Evolutionary conservation across 768 basidiomycete species (phyloP), one percentile per base, ranked within the genome.

Genomic region (Thelephora ganbajun): DNA sequence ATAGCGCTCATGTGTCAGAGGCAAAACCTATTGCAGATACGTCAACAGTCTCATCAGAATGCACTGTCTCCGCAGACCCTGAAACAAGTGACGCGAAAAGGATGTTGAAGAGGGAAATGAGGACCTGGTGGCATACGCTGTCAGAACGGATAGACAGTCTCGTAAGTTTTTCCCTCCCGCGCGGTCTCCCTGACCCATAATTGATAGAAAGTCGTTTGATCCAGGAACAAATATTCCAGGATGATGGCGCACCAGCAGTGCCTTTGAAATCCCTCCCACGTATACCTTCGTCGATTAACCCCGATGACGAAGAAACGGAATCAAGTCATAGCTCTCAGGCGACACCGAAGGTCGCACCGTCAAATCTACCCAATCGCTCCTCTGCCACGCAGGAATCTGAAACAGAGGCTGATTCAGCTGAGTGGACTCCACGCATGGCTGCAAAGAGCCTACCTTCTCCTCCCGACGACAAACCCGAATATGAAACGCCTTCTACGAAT

Each of bases 111-210:
- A 61, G 66, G 47, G 78, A 85, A 57, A 83, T 85, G 50, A 70
- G 66, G 57, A 55, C 52, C 30, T 84, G 80, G 78, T 85, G 81
- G 81, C 73, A 77, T 53, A 70, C 71, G 14, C 61, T 84, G 6
- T 66, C 74, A 0, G 74, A 76, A 46, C 71, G 77, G 56, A 63
- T 86, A 51, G 77, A 80, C 53, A 66, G 69, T 51, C 62, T 84
- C 51, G 80, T 80, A 48, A 22, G 76, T 65, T 1, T 20, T 18
- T 35, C 11, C 18, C 13, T 23, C 41, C 6, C 45, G 4, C 47
- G 16, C 4, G n/a, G 3, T 26, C 36, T 11, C 5, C 2, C n/a
- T 3, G 6, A 14, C 30, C 37, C 36, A 18, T 35, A 6, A 11
- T 33, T 16, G 39, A 11, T 41, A 11, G 36, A n/a, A 35, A 46